Base-by-base conservation (phyloP, 495 filamentous ascomycete genomes). In the Elasticomyces elasticus region DNA sequence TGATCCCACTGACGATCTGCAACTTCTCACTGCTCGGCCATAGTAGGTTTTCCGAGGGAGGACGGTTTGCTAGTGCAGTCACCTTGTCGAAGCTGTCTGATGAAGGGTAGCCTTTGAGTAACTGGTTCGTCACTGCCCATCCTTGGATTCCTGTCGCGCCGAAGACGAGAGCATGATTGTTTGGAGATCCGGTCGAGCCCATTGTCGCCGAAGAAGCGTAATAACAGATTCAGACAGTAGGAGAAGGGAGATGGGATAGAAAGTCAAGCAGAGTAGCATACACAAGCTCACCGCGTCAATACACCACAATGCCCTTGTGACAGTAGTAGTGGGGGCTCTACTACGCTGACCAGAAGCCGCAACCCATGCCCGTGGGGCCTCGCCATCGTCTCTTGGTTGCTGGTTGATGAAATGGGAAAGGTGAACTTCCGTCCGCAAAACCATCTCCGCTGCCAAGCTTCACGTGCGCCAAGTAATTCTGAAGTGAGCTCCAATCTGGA, bases 41-140 rank as follows among this genome's bases (percentile, higher is more conserved):
- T 47, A 66, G 60, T 5, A 71, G 62, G 35, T 63, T 65, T 31
- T 72, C 69, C 12, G 56, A 62, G 41, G 73, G 64, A 17, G 70
- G 68, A 9, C 73, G 64, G 51, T 76, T 74, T 48, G 71, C 63
- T 31, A 76, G 55, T 17, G 72, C 72, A 5, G 72, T 74, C n/a
- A 76, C 67, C 49, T 62, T 67, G 2, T 47, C 47, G 58, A 76
- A 76, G 11, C 61, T 60, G 24, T 67, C 69, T 15, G 64, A 46
- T 7, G 62, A 58, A 5, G 73, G 73, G 52, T 74, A 76, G 41
- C 62, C 70, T 24, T 63, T 56, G 11, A 76, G 60, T 19, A 76
- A 59, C 26, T 65, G 58, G 54, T 74, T 76, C 13, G 67, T 67
- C 22, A 74, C 63, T n/a, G 72, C 72, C 73, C 72, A 76, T 50